Evolutionary conservation across 2,329 filamentous ascomycete genomes (phyloP).

Genomic region (Lachnellula subtilissima): DNA sequence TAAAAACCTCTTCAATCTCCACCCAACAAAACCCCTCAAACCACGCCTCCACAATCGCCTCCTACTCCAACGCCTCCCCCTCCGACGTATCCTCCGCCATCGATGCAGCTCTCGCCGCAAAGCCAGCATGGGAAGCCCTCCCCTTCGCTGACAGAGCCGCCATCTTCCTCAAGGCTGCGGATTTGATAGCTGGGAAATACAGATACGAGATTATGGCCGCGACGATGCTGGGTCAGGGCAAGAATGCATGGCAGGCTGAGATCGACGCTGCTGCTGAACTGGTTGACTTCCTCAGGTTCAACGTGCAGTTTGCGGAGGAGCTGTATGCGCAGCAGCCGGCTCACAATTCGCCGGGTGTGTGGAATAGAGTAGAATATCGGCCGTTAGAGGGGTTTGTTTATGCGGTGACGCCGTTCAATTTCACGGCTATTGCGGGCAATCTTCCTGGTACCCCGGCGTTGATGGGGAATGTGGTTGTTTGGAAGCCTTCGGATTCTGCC

Average conservation of each 20-base stretch:
- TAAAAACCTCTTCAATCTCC: slow-evolving; percentile 60
- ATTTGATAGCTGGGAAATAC: background rate
- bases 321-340: background rate
- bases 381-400: slow-evolving; percentile 94
- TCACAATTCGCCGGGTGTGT: slow-evolving; percentile 68
- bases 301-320: slow-evolving; percentile 42
- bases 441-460: slow-evolving; percentile 76
- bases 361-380: slow-evolving; percentile 88
- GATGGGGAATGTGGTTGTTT: slow-evolving; percentile 90
- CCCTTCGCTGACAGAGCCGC: background rate
- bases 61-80: slow-evolving; percentile 73
- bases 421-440: slow-evolving; percentile 91
- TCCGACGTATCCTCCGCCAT: slow-evolving; percentile 26
- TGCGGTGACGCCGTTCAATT: slow-evolving; percentile 93
- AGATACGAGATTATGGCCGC: slow-evolving; percentile 39
- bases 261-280: background rate
- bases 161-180: background rate
- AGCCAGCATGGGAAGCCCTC: background rate
- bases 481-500: slow-evolving; percentile 90
- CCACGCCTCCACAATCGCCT: slow-evolving; percentile 71
- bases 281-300: background rate
- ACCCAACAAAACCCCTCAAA: slow-evolving; percentile 79
- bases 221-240: slow-evolving; percentile 62
- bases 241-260: background rate
- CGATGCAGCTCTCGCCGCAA: background rate